These are phyloP conservation scores for Emergomyces africanus DNA, from an alignment of 2,329 filamentous ascomycete genomes.

Conservation along the genomic window DNA sequence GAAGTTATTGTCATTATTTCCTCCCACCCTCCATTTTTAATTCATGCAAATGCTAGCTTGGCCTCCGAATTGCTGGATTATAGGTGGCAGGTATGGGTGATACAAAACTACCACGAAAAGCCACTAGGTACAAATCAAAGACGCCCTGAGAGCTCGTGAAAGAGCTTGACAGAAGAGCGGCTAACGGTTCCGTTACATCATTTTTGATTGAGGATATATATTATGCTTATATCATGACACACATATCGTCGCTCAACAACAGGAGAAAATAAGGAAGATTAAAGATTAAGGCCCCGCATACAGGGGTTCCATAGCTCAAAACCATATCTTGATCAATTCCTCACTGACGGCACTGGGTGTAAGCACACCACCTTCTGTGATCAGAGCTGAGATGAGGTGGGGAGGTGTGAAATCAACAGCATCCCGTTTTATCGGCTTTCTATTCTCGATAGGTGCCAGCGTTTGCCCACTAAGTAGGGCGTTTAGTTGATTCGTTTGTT, in stretches of 20 bases:
- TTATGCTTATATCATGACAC: background rate
- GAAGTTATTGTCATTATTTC: too few relatives aligned
- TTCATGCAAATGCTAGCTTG: background rate
- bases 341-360: constrained; percentile 54
- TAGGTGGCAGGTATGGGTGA: background rate
- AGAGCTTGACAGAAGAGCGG: background rate
- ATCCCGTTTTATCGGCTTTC: constrained; percentile 4
- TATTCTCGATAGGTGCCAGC: background rate
- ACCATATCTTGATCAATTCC: constrained; percentile 53
- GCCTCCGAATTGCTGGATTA: background rate
- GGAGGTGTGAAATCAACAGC: constrained; percentile 43
- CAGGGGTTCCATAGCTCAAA: constrained; percentile 21
- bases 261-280: background rate
- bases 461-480: constrained; percentile 10
- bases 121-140: background rate
- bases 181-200: background rate
- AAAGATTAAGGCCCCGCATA: background rate
- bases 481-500: constrained; percentile 8
- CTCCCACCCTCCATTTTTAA: background rate
- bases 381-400: constrained; percentile 49
- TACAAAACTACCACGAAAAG: background rate
- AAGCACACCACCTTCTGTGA: constrained; percentile 51
- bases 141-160: background rate
- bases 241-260: too few relatives aligned
- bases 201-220: background rate